Evolutionary conservation across 2,329 filamentous ascomycete genomes (phyloP), one percentile per base, ranked within the genome.

Genomic region (Aspergillus luchuensis): DNA sequence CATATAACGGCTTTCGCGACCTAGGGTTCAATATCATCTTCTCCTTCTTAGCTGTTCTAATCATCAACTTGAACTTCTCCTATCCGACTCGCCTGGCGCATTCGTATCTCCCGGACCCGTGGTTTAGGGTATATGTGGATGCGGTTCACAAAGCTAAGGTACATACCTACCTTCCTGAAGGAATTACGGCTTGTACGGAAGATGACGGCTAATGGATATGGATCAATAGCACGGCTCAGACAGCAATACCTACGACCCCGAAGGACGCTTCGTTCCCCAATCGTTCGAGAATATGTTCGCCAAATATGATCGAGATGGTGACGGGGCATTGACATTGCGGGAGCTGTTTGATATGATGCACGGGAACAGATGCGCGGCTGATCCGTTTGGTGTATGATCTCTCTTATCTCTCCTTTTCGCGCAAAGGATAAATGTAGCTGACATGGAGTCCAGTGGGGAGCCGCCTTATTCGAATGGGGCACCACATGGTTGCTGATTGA

Each of bases 241-340:
- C 55, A 76, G 69, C 19, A 73, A 74, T 36, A 76, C 74, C 8
- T 82, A 77, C 58, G 80, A 82, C 61, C 68, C 71, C 4, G 79
- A 82, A 55, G 80, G 81, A 0, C 70, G 79, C 1, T 82, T 80
- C 63, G 65, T 77, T 2, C 80, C 79, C 38, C 77, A 81, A 67
- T 71, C 74, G 13, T 81, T 82, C 57, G 80, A 83, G 68, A 79
- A 82, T 41, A 71, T 82, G 28, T 82, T 83, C 60, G 63, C 72
- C 1, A 82, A 82, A 63, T 82, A 81, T 65, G 76, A 78, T 58
- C 39, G 70, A 43, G 63, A 72, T 28, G 36, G 74, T 63, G 71
- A 78, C 67, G 72, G 78, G 15, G 76, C 76, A 1, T 57, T 82
- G 63, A 76, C 75, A 0, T 56, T 78, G 1, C 64, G 68, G 55